These are phyloP conservation scores for Xerophyta viscosa DNA, from an alignment of 106 monocot species.

Conservation along the genomic window DNA sequence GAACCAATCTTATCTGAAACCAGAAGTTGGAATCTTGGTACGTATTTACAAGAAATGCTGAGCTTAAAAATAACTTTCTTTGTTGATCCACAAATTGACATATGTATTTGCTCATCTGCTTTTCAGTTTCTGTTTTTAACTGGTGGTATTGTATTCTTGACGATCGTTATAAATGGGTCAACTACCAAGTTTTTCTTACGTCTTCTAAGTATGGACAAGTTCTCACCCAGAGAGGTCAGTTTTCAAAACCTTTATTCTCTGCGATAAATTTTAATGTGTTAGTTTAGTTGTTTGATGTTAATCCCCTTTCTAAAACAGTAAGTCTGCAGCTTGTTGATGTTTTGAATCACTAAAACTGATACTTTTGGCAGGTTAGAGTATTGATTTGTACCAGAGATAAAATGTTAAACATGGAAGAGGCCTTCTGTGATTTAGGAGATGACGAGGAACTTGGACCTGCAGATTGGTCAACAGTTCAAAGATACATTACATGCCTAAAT, in stretches of 20 bases:
- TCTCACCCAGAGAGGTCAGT: constrained; percentile 73
- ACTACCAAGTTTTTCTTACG: constrained; percentile 84
- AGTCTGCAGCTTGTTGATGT: too few relatives aligned
- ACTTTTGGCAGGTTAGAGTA: constrained; percentile 45
- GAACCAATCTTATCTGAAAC: constrained; percentile 32
- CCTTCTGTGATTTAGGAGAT: constrained; percentile 61
- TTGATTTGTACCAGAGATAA: constrained; percentile 63
- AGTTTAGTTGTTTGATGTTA: too few relatives aligned
- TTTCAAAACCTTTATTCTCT: too few relatives aligned
- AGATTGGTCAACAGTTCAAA: constrained; percentile 56
- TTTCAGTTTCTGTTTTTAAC: constrained; percentile 96
- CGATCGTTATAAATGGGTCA: constrained; percentile 88
- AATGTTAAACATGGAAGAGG: constrained; percentile 67
- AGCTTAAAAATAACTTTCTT: too few relatives aligned
- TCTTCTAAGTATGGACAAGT: constrained; percentile 64
- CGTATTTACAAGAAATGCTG: too few relatives aligned
- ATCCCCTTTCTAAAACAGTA: too few relatives aligned
- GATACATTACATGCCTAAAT: constrained; percentile 51
- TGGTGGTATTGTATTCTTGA: constrained; percentile 90
- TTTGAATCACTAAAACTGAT: too few relatives aligned
- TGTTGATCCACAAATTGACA: too few relatives aligned
- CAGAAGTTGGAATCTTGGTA: constrained; percentile 90
- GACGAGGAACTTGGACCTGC: constrained; percentile 76
- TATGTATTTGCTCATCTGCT: too few relatives aligned
- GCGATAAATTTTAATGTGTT: too few relatives aligned